Evolutionary conservation across 1,139 yeast genomes (phyloP), one percentile per base, ranked within the genome.

Genomic region (Geotrichum bryndzae): DNA sequence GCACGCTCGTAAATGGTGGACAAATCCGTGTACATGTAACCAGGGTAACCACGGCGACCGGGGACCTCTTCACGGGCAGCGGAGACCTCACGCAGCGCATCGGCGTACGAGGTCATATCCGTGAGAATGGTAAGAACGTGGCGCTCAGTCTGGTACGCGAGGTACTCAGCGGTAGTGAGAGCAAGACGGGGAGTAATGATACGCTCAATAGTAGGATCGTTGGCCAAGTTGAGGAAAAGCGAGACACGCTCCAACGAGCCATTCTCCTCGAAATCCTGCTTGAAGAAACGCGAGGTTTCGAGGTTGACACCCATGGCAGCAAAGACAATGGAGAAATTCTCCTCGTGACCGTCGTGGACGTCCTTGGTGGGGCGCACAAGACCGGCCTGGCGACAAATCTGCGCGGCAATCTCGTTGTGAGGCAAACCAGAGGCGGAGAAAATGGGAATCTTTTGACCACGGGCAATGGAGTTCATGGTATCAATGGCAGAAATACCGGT

Each of bases 21-120:
- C 82, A 94, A 90, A 87, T 94, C 99, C 59, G 99, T 94, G 81
- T 94, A 94, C 99, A 94, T 94, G 79, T 94, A 94, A 88, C 99
- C 99, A 67, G 99, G 99, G 79, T 94, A 94, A 82, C 99, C 99
- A 86, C 99, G 91, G 85, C 99, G 91, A 83, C 99, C 99, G 73
- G 99, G 99, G 57, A 94, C 99, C 81, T 94, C 99, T 81, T 94
- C 99, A 84, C 99, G 90, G 59, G 99, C 99, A 65, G 99, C 99
- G 65, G 98, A 91, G 61, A 94, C 99, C 81, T 94, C 99, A 86
- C 99, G 92, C 75, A 94, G 83, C 52, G 99, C 99, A 78, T 94
- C 99, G 51, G 99, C 99, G 76, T 94, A 94, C 22, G 99, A 94
- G 31, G 97, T 90, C 99, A 94, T 94, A 81, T 94, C 99, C 63